These are phyloP conservation scores for Hyphopichia khmerensis DNA, from an alignment of 1,139 yeast genomes.

Conservation along the genomic window DNA sequence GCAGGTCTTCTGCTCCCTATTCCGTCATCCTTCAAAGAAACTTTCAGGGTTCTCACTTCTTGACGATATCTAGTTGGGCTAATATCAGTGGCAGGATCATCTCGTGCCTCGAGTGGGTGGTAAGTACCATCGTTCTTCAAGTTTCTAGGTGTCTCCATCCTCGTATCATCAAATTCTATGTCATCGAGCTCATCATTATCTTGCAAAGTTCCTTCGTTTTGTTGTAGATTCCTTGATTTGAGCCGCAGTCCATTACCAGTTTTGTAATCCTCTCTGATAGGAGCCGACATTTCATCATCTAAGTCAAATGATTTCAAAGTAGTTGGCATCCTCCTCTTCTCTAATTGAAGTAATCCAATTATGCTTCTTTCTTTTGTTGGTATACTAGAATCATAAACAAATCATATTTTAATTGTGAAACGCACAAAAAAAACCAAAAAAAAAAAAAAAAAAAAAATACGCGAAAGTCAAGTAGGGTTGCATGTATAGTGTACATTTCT, in stretches of 20 bases:
- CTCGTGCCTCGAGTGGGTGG: neutral
- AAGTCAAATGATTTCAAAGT: conserved; percentile 9
- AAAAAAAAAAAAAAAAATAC: neutral
- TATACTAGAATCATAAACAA: neutral
- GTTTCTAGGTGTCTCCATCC: conserved; percentile 19
- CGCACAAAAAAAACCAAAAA: conserved; percentile 2
- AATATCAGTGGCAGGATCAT: neutral
- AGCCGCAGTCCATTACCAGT: neutral
- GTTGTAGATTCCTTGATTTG: neutral
- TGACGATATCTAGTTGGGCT: neutral
- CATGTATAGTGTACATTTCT: neutral
- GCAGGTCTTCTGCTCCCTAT: conserved; percentile 5
- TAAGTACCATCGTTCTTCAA: conserved; percentile 5
- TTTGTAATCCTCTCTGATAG: neutral
- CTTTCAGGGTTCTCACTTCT: conserved; percentile 9
- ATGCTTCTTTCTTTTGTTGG: neutral
- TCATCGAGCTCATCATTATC: conserved; percentile 9
- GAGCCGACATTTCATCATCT: conserved; percentile 2
- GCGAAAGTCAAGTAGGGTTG: neutral
- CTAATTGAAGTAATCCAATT: neutral
- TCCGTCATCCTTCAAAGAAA: conserved; percentile 18
- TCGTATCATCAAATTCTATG: conserved; percentile 25
- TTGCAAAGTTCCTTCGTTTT: neutral
- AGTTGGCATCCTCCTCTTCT: conserved; percentile 9
- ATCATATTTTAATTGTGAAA: conserved; percentile 1